A percentile compares a stretch with the other conserved stretches of the same genome.
phyloP scores from a whole-genome alignment of 768 basidiomycete genomes.

The Tylopilus sp. region DNA sequence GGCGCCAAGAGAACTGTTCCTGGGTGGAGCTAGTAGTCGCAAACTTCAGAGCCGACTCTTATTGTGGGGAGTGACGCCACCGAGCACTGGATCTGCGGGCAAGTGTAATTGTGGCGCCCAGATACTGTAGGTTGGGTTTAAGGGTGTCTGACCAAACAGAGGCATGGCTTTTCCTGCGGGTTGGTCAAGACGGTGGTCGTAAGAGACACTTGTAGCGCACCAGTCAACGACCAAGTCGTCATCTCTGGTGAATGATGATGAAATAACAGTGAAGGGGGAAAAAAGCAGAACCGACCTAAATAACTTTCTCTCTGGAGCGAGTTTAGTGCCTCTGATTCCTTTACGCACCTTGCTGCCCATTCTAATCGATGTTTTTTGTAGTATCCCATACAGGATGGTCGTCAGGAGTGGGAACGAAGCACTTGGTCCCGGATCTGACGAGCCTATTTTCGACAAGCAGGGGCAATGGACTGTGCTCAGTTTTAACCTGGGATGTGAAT shows the following conservation, averaged over 20 bases:
- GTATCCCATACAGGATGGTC: conserved; percentile 11
- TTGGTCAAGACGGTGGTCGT: background rate
- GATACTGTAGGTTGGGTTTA: conserved; percentile 23
- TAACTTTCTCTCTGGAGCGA: conserved; percentile 23
- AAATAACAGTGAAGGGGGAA: background rate
- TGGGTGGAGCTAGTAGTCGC: background rate
- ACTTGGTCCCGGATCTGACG: conserved; percentile 26
- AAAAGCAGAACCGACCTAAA: conserved; percentile 24
- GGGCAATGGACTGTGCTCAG: conserved; percentile 21
- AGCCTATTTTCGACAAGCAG: conserved; percentile 12
- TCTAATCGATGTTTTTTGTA: conserved; percentile 20
- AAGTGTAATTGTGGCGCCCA: conserved; percentile 25
- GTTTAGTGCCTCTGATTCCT: conserved; percentile 19
- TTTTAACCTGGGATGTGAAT: conserved; percentile 11
- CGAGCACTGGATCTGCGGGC: conserved; percentile 26
- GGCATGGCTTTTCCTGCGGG: conserved; percentile 26
- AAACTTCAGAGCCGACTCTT: background rate
- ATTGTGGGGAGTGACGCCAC: conserved; percentile 2
- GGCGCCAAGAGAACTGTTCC: background rate
- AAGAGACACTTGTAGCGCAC: conserved; percentile 8
- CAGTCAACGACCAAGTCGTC: conserved; percentile 32
- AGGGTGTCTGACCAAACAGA: conserved; percentile 33
- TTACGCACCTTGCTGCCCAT: conserved; percentile 20
- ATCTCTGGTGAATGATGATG: conserved; percentile 14
- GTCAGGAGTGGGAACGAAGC: conserved; percentile 26